phyloP scores from a whole-genome alignment of 2,329 filamentous ascomycete genomes.

The Arachnomyces sp. region DNA sequence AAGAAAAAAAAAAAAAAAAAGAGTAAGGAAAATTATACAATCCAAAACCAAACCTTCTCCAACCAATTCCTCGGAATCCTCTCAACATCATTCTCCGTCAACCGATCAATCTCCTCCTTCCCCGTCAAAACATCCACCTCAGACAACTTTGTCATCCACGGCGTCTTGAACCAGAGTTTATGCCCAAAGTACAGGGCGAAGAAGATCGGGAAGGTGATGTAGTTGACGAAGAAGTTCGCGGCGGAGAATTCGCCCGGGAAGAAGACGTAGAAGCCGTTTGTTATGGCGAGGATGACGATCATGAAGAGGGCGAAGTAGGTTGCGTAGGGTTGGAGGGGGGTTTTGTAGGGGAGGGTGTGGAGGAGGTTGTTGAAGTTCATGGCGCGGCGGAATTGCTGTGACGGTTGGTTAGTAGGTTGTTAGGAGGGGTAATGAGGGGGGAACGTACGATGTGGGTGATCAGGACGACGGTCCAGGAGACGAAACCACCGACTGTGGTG shows the following conservation, averaged over 20 bases:
- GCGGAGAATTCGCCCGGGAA: slow-evolving; percentile 39
- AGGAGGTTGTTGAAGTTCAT: slow-evolving; percentile 42
- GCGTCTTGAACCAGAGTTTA: slow-evolving; percentile 25
- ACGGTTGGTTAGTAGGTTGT: too few relatives aligned
- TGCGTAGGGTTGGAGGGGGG: slow-evolving; percentile 45
- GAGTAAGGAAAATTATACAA: slow-evolving; percentile 23
- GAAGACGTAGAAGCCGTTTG: slow-evolving; percentile 52
- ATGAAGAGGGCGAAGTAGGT: slow-evolving; percentile 45
- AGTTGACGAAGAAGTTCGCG: slow-evolving; percentile 46
- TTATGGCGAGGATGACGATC: slow-evolving; percentile 44
- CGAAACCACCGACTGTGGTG: slow-evolving; percentile 32
- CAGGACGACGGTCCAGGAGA: slow-evolving; percentile 33
- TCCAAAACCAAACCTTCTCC: slow-evolving; percentile 41
- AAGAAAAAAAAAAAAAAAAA: too few relatives aligned
- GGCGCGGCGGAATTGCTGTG: slow-evolving; percentile 46
- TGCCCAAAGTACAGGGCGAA: slow-evolving; percentile 33
- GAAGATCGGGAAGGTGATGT: slow-evolving; percentile 49
- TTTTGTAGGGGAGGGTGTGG: slow-evolving; percentile 44
- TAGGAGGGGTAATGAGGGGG: slow-evolving; percentile 22
- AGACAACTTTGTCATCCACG: slow-evolving; percentile 22
- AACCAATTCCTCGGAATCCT: slow-evolving; percentile 35
- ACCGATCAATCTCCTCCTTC: slow-evolving; percentile 37
- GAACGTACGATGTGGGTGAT: slow-evolving; percentile 42
- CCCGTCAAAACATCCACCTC: slow-evolving; percentile 41
- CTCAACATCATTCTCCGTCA: slow-evolving; percentile 28